phyloP scores from a whole-genome alignment of 1,284 basidiomycete genomes.

The Cerrena zonata region DNA sequence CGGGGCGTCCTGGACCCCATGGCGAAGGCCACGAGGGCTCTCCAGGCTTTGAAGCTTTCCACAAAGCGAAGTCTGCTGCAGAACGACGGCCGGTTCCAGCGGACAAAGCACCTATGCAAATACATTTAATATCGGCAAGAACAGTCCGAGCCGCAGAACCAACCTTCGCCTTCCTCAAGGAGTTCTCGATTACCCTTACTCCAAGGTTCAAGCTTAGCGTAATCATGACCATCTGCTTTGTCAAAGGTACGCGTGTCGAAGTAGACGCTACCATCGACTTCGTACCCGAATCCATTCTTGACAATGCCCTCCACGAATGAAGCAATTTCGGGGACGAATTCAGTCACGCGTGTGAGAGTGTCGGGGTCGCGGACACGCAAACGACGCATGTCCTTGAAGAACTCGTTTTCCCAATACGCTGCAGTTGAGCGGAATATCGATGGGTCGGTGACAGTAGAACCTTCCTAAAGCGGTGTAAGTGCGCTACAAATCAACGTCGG shows the following conservation, averaged over 20 bases:
- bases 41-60: conserved; percentile 97
- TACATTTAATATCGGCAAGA: neutral
- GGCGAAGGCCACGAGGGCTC: conserved; percentile 96
- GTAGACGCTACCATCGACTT: conserved; percentile 84
- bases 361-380: conserved; percentile 85
- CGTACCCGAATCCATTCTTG: conserved; percentile 88
- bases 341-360: conserved; percentile 90
- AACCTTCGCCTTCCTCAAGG: conserved; percentile 91
- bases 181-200: conserved; percentile 89
- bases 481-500: conserved; percentile 2
- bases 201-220: conserved; percentile 95
- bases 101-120: conserved; percentile 53
- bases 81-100: conserved; percentile 57
- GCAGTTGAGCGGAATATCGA: conserved; percentile 81
- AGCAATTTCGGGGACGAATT: conserved; percentile 95
- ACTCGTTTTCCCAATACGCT: conserved; percentile 85
- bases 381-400: conserved; percentile 89
- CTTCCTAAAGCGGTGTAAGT: conserved; percentile 62
- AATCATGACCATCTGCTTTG: conserved; percentile 64
- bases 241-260: conserved; percentile 92
- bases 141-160: conserved; percentile 7
- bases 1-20: conserved; percentile 95
- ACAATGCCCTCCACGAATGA: conserved; percentile 84
- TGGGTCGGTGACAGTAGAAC: conserved; percentile 80
- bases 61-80: conserved; percentile 89